A percentile compares a stretch with the other conserved stretches of the same genome.
Conservation (phyloP, 371 early-diverging fungal genomes). For the Mucor piriformis region DNA sequence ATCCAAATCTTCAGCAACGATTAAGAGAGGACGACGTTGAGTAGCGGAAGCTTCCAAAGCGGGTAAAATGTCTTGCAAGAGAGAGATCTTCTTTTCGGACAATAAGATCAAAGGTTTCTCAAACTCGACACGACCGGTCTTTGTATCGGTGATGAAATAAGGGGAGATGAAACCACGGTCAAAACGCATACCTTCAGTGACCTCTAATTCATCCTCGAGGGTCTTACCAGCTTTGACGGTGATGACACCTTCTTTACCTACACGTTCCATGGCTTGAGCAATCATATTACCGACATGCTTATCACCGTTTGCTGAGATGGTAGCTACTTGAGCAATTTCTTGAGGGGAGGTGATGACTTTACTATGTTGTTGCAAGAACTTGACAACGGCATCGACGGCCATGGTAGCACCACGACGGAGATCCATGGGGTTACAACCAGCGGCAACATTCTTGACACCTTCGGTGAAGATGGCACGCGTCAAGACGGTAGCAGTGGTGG, state of each 20-base stretch:
- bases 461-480: slow-evolving; percentile 98
- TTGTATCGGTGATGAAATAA: slow-evolving; percentile 98
- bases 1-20: slow-evolving; percentile 97
- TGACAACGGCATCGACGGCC: slow-evolving; percentile 91
- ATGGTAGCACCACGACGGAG: slow-evolving; percentile 94
- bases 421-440: slow-evolving; percentile 98
- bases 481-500: slow-evolving; percentile 97
- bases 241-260: slow-evolving; percentile 99
- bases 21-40: slow-evolving; percentile 94
- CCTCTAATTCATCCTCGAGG: slow-evolving; percentile 93
- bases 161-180: slow-evolving; percentile 99
- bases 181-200: slow-evolving; percentile 99
- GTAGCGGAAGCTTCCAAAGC: slow-evolving; percentile 92
- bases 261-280: slow-evolving; percentile 98
- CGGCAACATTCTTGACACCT: slow-evolving; percentile 98
- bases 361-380: slow-evolving; percentile 84
- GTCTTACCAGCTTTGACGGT: slow-evolving; percentile 99
- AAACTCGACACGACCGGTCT: slow-evolving; percentile 96
- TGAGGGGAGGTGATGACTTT: slow-evolving; percentile 90
- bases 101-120: slow-evolving; percentile 97
- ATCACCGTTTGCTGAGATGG: slow-evolving; percentile 99
- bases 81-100: slow-evolving; percentile 96
- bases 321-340: slow-evolving; percentile 96
- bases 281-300: slow-evolving; percentile 92
- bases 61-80: slow-evolving; percentile 93